Percentiles rank a stretch among this genome's conserved stretches.
These are phyloP conservation scores for Pestalotiopsis sp. DNA, from an alignment of 2,329 filamentous ascomycete species.

Conservation along the genomic window DNA sequence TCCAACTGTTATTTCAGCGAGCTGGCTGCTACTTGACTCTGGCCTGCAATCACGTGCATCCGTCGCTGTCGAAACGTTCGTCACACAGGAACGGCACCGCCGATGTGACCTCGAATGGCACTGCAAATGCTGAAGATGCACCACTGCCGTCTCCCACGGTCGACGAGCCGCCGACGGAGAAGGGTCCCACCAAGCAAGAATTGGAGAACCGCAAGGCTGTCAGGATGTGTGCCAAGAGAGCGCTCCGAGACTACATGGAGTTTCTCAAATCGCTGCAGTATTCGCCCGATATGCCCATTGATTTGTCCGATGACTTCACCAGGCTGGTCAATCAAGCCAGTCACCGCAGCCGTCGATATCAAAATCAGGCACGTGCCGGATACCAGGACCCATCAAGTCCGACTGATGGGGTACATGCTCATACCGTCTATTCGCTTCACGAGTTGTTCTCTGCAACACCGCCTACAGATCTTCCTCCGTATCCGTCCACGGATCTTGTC, in stretches of 20 bases:
- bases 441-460: constrained; percentile 71
- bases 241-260: constrained; percentile 70
- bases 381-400: constrained; percentile 38
- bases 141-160: background rate
- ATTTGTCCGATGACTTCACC: constrained; percentile 57
- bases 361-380: constrained; percentile 39
- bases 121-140: background rate
- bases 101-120: constrained; percentile 14
- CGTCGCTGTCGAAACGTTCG: constrained; percentile 43
- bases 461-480: constrained; percentile 66
- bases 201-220: constrained; percentile 67
- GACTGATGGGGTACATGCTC: constrained; percentile 24
- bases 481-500: constrained; percentile 50
- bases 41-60: constrained; percentile 65
- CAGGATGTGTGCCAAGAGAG: constrained; percentile 73
- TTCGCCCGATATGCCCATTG: constrained; percentile 66
- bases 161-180: constrained; percentile 13
- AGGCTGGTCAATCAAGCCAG: constrained; percentile 57
- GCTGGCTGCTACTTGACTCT: constrained; percentile 71
- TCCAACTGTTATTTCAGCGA: constrained; percentile 75
- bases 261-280: constrained; percentile 79
- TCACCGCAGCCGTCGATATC: constrained; percentile 29
- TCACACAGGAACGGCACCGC: constrained; percentile 21
- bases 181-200: constrained; percentile 22
- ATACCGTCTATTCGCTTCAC: constrained; percentile 48